Evolutionary conservation across 2,329 filamentous ascomycete genomes (phyloP).

Genomic region (Fusarium concolor): DNA sequence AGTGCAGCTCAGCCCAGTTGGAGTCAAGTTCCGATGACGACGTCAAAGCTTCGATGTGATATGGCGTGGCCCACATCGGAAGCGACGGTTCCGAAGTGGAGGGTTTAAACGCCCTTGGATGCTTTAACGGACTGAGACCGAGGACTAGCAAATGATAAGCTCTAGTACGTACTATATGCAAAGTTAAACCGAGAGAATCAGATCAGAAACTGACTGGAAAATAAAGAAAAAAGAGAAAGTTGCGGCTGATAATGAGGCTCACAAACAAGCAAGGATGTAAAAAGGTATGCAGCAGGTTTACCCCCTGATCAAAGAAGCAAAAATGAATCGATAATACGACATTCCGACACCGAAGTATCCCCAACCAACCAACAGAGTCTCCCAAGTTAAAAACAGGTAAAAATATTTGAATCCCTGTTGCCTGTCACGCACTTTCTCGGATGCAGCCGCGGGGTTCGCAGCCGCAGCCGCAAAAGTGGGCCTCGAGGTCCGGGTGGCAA

Average conservation of each 20-base stretch:
- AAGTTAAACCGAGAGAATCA: not conserved
- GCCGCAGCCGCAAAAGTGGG: conserved; percentile 23
- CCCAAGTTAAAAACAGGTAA: not conserved
- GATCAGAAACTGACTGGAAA: not conserved
- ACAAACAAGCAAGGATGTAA: conserved; percentile 18
- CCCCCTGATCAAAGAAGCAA: conserved; percentile 14
- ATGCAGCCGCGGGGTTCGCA: conserved; percentile 39
- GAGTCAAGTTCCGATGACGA: conserved; percentile 46
- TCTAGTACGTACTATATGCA: not conserved
- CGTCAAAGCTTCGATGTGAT: conserved; percentile 4
- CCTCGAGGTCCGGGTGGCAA: not conserved
- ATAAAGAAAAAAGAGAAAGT: not conserved
- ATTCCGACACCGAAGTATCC: conserved; percentile 44
- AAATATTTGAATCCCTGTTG: conserved; percentile 3
- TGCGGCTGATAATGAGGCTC: conserved; percentile 6
- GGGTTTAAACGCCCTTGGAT: not conserved
- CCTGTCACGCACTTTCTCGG: conserved; percentile 19
- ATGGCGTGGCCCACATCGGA: conserved; percentile 29
- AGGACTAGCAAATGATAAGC: not conserved
- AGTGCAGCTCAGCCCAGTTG: conserved; percentile 25
- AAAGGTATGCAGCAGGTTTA: conserved; percentile 12
- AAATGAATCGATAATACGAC: conserved; percentile 20
- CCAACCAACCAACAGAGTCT: conserved; percentile 10
- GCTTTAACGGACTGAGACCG: not conserved
- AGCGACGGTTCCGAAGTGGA: conserved; percentile 37